A percentile compares a stretch with the other conserved stretches of the same genome.
phyloP scores from a whole-genome alignment of 352 stramenopile species.

The Globisporangium camurandrum region DNA sequence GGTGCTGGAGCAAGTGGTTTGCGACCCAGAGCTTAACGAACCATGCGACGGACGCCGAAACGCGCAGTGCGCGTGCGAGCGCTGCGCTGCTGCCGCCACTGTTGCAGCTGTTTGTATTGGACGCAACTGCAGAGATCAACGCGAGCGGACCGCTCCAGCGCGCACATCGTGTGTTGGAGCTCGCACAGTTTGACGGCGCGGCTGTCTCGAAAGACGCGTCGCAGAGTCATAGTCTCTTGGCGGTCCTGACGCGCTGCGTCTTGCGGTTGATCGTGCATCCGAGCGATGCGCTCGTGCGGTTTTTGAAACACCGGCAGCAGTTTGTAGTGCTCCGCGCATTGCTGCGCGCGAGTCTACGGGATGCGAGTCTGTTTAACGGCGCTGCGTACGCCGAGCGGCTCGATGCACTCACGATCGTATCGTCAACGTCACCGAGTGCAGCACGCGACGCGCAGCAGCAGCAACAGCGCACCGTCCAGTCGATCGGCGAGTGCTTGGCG shows the following conservation, averaged over 20 bases:
- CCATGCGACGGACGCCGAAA: slow-evolving; percentile 39
- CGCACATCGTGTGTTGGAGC: slow-evolving; percentile 36
- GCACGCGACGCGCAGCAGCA: no score
- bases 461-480: slow-evolving; percentile 42
- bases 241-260: slow-evolving; percentile 47
- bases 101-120: slow-evolving; percentile 55
- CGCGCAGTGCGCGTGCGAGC: slow-evolving; percentile 27
- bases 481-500: slow-evolving; percentile 59
- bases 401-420: slow-evolving; percentile 13
- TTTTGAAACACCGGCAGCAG: slow-evolving; percentile 61
- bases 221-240: slow-evolving; percentile 45
- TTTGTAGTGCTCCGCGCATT: slow-evolving; percentile 58
- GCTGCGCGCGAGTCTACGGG: slow-evolving; percentile 55
- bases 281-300: slow-evolving; percentile 43
- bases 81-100: slow-evolving; percentile 45
- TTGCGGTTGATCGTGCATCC: slow-evolving; percentile 46
- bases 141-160: slow-evolving; percentile 37
- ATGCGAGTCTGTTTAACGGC: slow-evolving; percentile 30
- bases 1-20: slow-evolving; percentile 57
- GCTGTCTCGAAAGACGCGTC: no score
- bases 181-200: slow-evolving; percentile 40
- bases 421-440: no score
- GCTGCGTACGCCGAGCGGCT: slow-evolving; percentile 17
- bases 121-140: slow-evolving; percentile 50
- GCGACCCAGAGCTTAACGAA: slow-evolving; percentile 47